phyloP scores from a whole-genome alignment of 495 filamentous ascomycete genomes.

The Hyphodiscus hymeniophilus region DNA sequence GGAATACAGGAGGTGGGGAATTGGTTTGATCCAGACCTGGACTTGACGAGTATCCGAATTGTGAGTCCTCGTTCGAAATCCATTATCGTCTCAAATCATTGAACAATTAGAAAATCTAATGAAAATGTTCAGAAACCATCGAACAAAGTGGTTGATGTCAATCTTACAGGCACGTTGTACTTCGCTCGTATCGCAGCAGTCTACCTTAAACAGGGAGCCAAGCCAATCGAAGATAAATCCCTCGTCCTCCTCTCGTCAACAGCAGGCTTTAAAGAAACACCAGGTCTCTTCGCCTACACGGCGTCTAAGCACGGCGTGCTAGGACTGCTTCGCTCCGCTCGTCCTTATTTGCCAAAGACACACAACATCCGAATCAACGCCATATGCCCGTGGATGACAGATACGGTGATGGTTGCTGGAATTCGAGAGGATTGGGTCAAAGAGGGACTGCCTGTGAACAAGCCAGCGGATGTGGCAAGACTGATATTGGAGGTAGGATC shows the following conservation, averaged over 20 bases:
- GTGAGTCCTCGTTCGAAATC: neutral
- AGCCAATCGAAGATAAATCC: conserved; percentile 29
- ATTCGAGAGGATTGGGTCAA: conserved; percentile 35
- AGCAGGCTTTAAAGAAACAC: conserved; percentile 30
- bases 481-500: conserved; percentile 30
- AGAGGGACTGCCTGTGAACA: conserved; percentile 38
- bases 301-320: conserved; percentile 42
- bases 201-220: neutral
- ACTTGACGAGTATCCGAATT: conserved; percentile 11
- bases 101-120: neutral
- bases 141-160: neutral
- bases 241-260: conserved; percentile 37
- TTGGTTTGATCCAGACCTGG: conserved; percentile 20
- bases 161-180: conserved; percentile 1
- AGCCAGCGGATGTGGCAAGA: conserved; percentile 33
- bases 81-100: too few relatives aligned
- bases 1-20: conserved; percentile 16
- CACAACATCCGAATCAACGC: conserved; percentile 42
- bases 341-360: conserved; percentile 29
- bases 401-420: conserved; percentile 34
- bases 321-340: conserved; percentile 40
- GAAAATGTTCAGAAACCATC: neutral
- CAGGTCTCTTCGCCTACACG: conserved; percentile 39
- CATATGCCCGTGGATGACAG: conserved; percentile 47
- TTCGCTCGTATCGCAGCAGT: conserved; percentile 6